Base-by-base conservation (phyloP, 164 flowering plant genomes). In the Vitis amurensis region DNA sequence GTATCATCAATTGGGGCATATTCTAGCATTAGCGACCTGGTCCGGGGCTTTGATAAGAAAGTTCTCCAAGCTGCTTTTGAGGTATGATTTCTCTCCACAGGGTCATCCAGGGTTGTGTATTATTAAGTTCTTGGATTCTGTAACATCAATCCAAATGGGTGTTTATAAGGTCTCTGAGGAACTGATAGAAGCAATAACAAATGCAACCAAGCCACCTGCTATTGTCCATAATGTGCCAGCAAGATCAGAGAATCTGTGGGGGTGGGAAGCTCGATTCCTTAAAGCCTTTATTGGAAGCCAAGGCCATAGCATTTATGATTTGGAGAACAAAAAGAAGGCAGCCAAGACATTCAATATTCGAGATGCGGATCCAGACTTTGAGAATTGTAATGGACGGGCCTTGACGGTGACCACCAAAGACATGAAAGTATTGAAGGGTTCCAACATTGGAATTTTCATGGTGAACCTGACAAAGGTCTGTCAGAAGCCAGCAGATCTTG, bases 341-440 rank as follows among this genome's bases (percentile, higher is more conserved):
- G 30, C 63, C 12, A 81, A 67, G 65, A 27, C 84, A 1, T 91
- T 76, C 72, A 95, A 95, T 66, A 59, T 92, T 31, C 60, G 83
- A 9, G 65, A 80, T 10, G 82, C 49, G 27, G 72, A 85, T 3
- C 88, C 82, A 2, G 97, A 91, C 73, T 75, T 92, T 51, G 30
- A 88, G 67, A 94, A 90, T 55, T 82, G 85, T 69, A 77, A 91
- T 64, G 99, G 99, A 0, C 85, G 97, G 95, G 92, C 91, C 79
- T 16, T 74, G 23, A 76, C 87, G 1, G 91, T 90, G 65, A 82
- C 74, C 51, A 65, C 47, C 17, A 79, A 81, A 44, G 71, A 85
- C n/a, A 52, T 78, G 64, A 53, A 66, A 0, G 76, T 77, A 15
- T 61, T 92, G 29, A 79, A 71, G 66, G 84, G 79, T 7, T 81